These are phyloP conservation scores for Sporothrix variecibatus DNA, from an alignment of 2,329 filamentous ascomycete genomes.

Conservation along the genomic window DNA sequence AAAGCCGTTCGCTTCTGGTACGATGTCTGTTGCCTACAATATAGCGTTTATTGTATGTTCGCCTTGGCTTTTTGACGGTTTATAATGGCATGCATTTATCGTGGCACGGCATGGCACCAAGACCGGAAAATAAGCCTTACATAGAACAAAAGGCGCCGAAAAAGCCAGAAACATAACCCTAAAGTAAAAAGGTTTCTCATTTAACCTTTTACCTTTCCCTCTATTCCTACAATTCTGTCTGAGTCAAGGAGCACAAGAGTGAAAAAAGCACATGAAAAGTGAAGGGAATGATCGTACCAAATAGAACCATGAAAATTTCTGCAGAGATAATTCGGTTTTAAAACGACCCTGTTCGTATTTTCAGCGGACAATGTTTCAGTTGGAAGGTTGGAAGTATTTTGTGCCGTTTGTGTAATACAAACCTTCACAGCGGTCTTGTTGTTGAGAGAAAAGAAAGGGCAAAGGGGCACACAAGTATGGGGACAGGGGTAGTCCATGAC, in stretches of 20 bases:
- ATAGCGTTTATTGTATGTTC: neutral
- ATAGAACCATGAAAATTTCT: neutral
- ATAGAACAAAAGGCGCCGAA: neutral
- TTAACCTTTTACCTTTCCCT: neutral
- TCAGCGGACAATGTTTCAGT: conserved; percentile 22
- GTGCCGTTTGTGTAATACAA: conserved; percentile 20
- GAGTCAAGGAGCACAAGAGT: conserved; percentile 17
- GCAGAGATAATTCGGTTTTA: neutral
- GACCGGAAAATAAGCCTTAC: conserved; percentile 23
- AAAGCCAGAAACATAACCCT: conserved; percentile 5
- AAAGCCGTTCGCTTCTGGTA: neutral
- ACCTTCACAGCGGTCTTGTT: neutral
- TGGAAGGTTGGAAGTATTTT: conserved; percentile 8
- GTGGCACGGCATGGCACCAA: conserved; percentile 25
- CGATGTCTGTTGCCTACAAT: neutral
- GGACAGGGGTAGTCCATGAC: neutral
- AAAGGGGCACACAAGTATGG: conserved; percentile 4
- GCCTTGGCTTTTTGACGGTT: neutral
- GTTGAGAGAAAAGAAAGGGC: neutral
- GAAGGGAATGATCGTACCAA: neutral
- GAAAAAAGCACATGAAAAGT: neutral
- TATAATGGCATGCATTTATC: neutral
- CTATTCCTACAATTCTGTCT: neutral
- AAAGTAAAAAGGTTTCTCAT: neutral
- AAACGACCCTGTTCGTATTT: conserved; percentile 2